Evolutionary conservation across 139 green algal genomes (phyloP).

Genomic region (Pleodorina starrii): DNA sequence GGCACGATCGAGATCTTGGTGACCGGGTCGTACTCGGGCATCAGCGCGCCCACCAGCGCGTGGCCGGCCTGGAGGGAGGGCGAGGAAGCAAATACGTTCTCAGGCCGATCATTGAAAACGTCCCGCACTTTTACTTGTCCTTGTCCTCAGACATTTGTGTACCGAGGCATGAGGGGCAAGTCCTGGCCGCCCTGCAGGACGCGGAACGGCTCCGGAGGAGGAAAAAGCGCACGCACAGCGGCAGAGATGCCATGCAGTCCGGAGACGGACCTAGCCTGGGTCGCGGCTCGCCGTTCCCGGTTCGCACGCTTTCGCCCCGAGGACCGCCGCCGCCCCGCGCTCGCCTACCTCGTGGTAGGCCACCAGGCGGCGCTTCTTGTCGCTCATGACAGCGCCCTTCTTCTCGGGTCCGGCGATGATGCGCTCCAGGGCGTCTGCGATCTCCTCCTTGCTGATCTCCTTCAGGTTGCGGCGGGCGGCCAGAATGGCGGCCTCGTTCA

Average conservation of each 20-base stretch:
- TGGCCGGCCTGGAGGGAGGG: constrained; percentile 77
- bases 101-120: too few species aligned
- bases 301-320: too few species aligned
- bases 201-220: too few species aligned
- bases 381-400: constrained; percentile 95
- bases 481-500: constrained; percentile 99
- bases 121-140: too few species aligned
- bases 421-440: constrained; percentile 97
- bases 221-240: too few species aligned
- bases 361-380: constrained; percentile 97
- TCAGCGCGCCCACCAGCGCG: constrained; percentile 87
- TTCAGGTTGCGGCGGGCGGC: constrained; percentile 95
- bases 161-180: too few species aligned
- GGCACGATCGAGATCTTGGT: constrained; percentile 99
- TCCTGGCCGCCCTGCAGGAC: too few species aligned
- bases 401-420: constrained; percentile 99
- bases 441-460: constrained; percentile 99
- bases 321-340: too few species aligned
- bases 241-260: too few species aligned
- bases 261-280: too few species aligned
- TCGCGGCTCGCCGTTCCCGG: too few species aligned
- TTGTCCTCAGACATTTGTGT: too few species aligned
- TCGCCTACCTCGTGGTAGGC: constrained; percentile 96
- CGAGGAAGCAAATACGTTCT: not conserved
- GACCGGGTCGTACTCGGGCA: constrained; percentile 99